These are phyloP conservation scores for Saturnispora bothae DNA, from an alignment of 805 yeast species.

Conservation along the genomic window DNA sequence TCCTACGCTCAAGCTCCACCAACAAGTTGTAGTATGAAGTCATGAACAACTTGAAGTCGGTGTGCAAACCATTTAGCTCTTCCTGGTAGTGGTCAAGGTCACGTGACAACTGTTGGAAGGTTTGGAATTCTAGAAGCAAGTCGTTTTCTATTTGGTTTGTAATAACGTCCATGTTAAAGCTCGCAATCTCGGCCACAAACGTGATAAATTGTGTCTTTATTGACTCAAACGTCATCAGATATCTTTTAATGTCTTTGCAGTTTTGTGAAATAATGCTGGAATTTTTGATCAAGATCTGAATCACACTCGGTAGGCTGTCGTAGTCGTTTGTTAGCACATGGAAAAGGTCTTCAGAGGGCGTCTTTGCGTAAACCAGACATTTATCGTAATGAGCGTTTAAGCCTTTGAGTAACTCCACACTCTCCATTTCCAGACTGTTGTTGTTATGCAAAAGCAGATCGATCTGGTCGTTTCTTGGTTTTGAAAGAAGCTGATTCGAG, in stretches of 20 bases:
- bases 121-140: background rate
- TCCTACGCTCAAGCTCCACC: slow-evolving; percentile 43
- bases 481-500: slow-evolving; percentile 10
- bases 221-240: slow-evolving; percentile 15
- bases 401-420: slow-evolving; percentile 59
- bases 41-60: slow-evolving; percentile 42
- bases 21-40: slow-evolving; percentile 42
- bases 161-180: slow-evolving; percentile 6
- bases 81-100: slow-evolving; percentile 12
- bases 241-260: slow-evolving; percentile 21
- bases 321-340: slow-evolving; percentile 43
- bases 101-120: slow-evolving; percentile 8
- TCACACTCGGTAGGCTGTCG: slow-evolving; percentile 46
- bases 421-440: slow-evolving; percentile 47
- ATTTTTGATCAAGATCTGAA: slow-evolving; percentile 35
- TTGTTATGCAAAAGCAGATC: slow-evolving; percentile 30
- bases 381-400: slow-evolving; percentile 79
- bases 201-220: slow-evolving; percentile 9
- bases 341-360: slow-evolving; percentile 30
- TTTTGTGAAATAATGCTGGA: slow-evolving; percentile 22
- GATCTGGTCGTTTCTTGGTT: slow-evolving; percentile 17
- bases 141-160: slow-evolving; percentile 9
- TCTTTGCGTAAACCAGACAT: slow-evolving; percentile 35
- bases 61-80: slow-evolving; percentile 20
- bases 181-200: slow-evolving; percentile 8